Evolutionary conservation across 1,284 basidiomycete genomes (phyloP).

Genomic region (Moniliella sp.): DNA sequence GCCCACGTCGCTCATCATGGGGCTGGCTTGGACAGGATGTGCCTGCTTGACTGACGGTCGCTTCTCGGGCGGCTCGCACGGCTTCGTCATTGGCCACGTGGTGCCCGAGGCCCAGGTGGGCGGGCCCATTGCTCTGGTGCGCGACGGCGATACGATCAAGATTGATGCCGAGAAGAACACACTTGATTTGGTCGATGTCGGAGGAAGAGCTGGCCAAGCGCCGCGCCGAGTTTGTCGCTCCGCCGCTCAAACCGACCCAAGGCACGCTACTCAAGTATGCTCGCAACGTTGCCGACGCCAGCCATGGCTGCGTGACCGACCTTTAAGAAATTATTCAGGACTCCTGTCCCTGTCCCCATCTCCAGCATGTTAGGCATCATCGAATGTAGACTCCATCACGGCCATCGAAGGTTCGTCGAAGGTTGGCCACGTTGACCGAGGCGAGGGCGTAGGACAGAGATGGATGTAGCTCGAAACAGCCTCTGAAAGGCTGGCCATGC

Average conservation of each 20-base stretch:
- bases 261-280: slow-evolving; percentile 38
- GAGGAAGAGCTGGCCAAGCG: slow-evolving; percentile 51
- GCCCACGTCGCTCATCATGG: slow-evolving; percentile 7
- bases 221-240: slow-evolving; percentile 50
- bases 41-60: slow-evolving; percentile 7
- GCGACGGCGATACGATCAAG: slow-evolving; percentile 7
- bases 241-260: slow-evolving; percentile 59
- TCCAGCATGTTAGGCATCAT: too few relatives aligned
- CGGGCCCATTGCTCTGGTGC: slow-evolving; percentile 8
- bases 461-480: too few relatives aligned
- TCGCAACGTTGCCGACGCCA: slow-evolving; percentile 46
- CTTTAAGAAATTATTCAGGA: slow-evolving; percentile 35
- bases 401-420: too few relatives aligned
- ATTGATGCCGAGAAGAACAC: slow-evolving; percentile 52
- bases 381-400: too few relatives aligned
- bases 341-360: too few relatives aligned
- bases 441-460: too few relatives aligned
- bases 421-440: too few relatives aligned
- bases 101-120: slow-evolving; percentile 11
- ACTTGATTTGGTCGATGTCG: slow-evolving; percentile 47
- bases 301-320: slow-evolving; percentile 68
- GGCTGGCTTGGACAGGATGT: slow-evolving; percentile 7
- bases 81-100: slow-evolving; percentile 11
- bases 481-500: too few relatives aligned
- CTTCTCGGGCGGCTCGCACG: slow-evolving; percentile 5